These are phyloP conservation scores for Diaporthe capsici DNA, from an alignment of 2,329 filamentous ascomycete species.

Conservation along the genomic window DNA sequence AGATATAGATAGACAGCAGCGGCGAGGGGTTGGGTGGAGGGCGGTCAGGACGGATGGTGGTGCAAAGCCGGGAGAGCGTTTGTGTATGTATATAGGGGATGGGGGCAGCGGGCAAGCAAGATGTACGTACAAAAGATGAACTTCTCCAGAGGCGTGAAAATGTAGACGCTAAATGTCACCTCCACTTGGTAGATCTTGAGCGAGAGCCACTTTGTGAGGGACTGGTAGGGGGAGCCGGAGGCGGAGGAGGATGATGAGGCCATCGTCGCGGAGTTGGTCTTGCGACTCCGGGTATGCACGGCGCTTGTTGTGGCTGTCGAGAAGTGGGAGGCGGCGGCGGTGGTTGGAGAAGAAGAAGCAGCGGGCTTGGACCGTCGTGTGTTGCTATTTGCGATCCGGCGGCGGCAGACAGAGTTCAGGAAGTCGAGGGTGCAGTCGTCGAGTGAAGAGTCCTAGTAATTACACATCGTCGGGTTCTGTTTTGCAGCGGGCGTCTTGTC, in stretches of 20 bases:
- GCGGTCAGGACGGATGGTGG: conserved; percentile 6
- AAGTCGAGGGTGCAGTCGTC: conserved; percentile 27
- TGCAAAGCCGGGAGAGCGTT: not conserved
- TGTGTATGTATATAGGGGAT: not conserved
- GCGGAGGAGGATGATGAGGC: conserved; percentile 49
- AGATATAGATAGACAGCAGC: not conserved
- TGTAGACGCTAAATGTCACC: conserved; percentile 96
- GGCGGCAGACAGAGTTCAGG: conserved; percentile 9
- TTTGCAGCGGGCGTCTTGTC: not conserved
- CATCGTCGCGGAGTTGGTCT: conserved; percentile 50
- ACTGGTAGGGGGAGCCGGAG: conserved; percentile 52
- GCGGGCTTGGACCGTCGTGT: not conserved
- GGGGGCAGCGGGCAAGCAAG: not conserved
- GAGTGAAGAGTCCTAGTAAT: conserved; percentile 22
- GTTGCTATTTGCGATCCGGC: not conserved
- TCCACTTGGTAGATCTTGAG: conserved; percentile 99
- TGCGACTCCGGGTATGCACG: not conserved
- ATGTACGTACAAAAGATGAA: conserved; percentile 89
- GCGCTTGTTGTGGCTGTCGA: not conserved
- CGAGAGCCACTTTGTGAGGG: conserved; percentile 86
- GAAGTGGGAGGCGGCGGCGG: not conserved
- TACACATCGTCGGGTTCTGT: conserved; percentile 10
- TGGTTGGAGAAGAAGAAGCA: not conserved
- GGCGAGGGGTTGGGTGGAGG: conserved; percentile 13
- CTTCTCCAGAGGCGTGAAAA: conserved; percentile 96